Percentiles rank a stretch among this genome's conserved stretches.
Evolutionary conservation across 352 stramenopile genomes (phyloP).

Genomic region (Globisporangium barbulae): DNA sequence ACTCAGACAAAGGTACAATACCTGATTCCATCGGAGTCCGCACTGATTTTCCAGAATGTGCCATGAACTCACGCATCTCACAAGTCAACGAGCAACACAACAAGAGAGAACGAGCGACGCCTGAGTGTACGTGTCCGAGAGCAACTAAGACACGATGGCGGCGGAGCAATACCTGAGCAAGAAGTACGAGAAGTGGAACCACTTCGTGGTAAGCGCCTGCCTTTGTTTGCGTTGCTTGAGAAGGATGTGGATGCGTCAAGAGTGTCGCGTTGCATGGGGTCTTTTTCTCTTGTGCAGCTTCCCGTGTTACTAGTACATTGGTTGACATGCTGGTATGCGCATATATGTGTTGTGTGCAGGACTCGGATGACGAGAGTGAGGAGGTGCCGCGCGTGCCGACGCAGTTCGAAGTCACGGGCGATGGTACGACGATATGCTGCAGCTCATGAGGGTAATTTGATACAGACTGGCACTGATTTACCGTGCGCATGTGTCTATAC

Average conservation of each 20-base stretch:
- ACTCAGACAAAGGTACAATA: neutral
- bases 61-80: neutral
- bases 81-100: neutral
- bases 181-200: conserved; percentile 89
- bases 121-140: neutral
- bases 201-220: conserved; percentile 55
- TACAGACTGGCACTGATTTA: neutral
- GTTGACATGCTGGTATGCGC: conserved; percentile 1
- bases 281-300: neutral
- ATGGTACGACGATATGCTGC: conserved; percentile 41
- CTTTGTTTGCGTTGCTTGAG: neutral
- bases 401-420: conserved; percentile 78
- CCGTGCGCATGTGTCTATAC: neutral
- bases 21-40: neutral
- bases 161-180: conserved; percentile 79
- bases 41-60: conserved; percentile 23
- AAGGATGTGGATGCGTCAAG: neutral
- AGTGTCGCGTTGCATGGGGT: neutral
- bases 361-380: conserved; percentile 44
- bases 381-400: conserved; percentile 64
- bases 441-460: neutral
- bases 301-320: neutral
- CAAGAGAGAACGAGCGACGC: conserved; percentile 1
- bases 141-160: conserved; percentile 22
- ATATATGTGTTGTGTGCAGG: conserved; percentile 8